Conservation (phyloP, 1,284 basidiomycete species). For the Melampsora americana region DNA sequence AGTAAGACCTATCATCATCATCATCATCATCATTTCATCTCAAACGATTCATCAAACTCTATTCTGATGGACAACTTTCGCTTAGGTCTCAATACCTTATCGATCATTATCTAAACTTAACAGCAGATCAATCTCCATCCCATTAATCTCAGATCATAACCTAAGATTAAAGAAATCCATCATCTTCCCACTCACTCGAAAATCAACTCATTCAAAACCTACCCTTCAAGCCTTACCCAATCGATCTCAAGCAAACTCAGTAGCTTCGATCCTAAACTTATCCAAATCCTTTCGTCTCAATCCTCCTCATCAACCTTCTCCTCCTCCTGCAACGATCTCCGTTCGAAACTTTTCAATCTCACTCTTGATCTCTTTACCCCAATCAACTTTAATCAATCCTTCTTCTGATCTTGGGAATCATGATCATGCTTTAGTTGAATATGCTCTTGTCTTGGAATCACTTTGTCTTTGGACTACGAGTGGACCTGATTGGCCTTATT, state of each 20-base stretch:
- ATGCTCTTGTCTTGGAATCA: constrained; percentile 37
- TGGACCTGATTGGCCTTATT: constrained; percentile 41
- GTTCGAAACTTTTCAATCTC: constrained; percentile 42
- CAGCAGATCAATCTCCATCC: constrained; percentile 14
- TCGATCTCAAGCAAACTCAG: not conserved
- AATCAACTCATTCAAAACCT: constrained; percentile 29
- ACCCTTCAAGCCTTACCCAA: constrained; percentile 15
- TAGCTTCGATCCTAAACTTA: constrained; percentile 35
- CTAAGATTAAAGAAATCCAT: constrained; percentile 1
- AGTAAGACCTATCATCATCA: not conserved
- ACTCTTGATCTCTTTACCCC: constrained; percentile 8
- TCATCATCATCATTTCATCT: not conserved
- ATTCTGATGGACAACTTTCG: not conserved
- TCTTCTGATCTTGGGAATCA: not conserved
- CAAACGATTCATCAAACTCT: not conserved
- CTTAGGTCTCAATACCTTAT: constrained; percentile 28
- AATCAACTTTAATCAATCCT: not conserved
- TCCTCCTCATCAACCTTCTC: not conserved
- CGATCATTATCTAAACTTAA: constrained; percentile 1
- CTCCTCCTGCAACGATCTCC: constrained; percentile 15
- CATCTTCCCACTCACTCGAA: constrained; percentile 38
- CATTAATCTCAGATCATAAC: constrained; percentile 29
- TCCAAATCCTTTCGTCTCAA: constrained; percentile 20
- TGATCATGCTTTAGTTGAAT: constrained; percentile 20
- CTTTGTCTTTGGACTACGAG: constrained; percentile 24